Evolutionary conservation across 805 yeast species (phyloP).

Genomic region (Saccharomyces kudriavzevii): DNA sequence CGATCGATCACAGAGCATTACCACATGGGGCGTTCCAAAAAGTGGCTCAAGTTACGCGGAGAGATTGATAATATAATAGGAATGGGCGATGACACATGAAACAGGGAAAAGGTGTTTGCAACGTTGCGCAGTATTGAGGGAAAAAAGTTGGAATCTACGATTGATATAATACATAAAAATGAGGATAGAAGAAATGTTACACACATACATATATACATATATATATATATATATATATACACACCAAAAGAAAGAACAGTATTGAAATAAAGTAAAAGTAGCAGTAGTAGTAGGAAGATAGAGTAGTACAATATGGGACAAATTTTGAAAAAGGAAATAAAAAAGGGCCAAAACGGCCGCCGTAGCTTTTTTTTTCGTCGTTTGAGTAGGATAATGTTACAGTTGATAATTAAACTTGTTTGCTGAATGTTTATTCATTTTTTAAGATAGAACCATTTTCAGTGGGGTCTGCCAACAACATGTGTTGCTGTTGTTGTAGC

Average conservation of each 20-base stretch:
- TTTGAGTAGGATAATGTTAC: background rate
- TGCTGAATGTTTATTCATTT: background rate
- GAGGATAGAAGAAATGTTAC: background rate
- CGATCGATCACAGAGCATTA: no score
- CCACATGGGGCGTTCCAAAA: no score
- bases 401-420: background rate
- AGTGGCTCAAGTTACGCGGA: no score
- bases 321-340: background rate
- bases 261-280: background rate
- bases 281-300: background rate
- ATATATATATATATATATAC: background rate
- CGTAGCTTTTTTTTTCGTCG: background rate
- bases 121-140: background rate
- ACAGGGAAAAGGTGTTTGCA: no score
- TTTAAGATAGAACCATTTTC: background rate
- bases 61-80: no score
- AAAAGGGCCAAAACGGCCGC: background rate
- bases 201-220: background rate
- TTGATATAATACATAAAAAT: background rate
- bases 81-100: no score
- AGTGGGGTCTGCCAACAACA: background rate
- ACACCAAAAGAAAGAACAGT: background rate
- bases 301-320: background rate
- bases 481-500: background rate
- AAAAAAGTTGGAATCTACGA: no score